Conservation (phyloP, 495 filamentous ascomycete genomes). For the Articulospora tetracladia region DNA sequence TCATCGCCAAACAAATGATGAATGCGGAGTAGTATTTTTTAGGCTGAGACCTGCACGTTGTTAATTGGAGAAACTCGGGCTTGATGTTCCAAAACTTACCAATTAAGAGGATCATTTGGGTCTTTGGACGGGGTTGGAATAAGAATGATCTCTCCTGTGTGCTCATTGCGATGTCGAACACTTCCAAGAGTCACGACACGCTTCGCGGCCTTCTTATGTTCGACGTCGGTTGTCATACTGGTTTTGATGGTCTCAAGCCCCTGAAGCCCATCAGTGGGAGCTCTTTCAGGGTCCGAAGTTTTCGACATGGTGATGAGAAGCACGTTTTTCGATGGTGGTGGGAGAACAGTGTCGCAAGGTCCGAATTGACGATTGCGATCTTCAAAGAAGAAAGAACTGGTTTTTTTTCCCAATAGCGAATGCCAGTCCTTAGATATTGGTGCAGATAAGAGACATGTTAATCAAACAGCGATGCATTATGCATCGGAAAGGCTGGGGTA, state of each 20-base stretch:
- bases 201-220: conserved; percentile 14
- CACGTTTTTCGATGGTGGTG: too few relatives aligned
- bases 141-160: conserved; percentile 48
- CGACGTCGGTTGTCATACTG: neutral
- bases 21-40: conserved; percentile 46
- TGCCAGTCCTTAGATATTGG: too few relatives aligned
- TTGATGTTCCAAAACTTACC: conserved; percentile 19
- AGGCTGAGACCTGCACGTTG: conserved; percentile 34
- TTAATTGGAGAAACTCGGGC: neutral
- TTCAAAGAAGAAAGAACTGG: too few relatives aligned
- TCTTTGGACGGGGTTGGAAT: conserved; percentile 56
- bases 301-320: too few relatives aligned
- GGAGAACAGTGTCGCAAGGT: too few relatives aligned
- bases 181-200: conserved; percentile 36
- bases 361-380: too few relatives aligned
- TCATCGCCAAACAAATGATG: conserved; percentile 47
- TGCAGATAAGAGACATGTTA: too few relatives aligned
- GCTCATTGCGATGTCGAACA: conserved; percentile 42
- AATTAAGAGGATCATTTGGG: conserved; percentile 59
- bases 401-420: too few relatives aligned
- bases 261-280: too few relatives aligned
- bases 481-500: too few relatives aligned
- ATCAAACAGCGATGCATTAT: too few relatives aligned
- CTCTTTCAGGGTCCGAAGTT: too few relatives aligned
- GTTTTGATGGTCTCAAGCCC: conserved; percentile 17